Evolutionary conservation across 495 filamentous ascomycete genomes (phyloP), one percentile per base, ranked within the genome.

Genomic region (Hypoxylon trugodes): DNA sequence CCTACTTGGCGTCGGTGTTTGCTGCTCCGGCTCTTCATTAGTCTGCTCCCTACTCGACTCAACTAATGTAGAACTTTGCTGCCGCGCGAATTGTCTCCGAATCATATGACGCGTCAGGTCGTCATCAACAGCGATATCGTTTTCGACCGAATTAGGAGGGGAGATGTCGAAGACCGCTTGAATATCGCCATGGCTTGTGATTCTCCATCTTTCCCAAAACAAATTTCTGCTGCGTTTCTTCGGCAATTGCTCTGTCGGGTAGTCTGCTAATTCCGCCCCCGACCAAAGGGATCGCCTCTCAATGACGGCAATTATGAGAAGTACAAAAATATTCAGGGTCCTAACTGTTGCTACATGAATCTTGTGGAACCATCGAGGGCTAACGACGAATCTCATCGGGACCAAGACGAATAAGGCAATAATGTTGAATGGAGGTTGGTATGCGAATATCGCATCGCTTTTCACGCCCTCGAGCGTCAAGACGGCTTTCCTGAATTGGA

Each of bases 401-500:
- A 89, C 76, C 18, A 90, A 76, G 28, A 88, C 58, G 40, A 86
- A 61, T 19, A 90, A 68, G 41, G 89, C 89, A 47, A 90, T 72
- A 59, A 92, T 79, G 71, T 92, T 92, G 75, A 90, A 88, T 3
- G 89, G 89, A 7, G 89, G 87, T 41, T 85, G 82, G 66, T 90
- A 92, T 19, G 89, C 84, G 57, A 92, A 92, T 58, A 90, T 82
- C 30, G 87, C 83, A 61, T 91, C 89, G 65, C 81, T 82, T 63
- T 92, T 92, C 57, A 92, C 89, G 42, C 88, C 88, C 72, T 90
- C 87, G 15, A 91, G 85, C 0, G 89, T 91, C n/a, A 89, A 70
- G 3, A 92, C 89, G 2, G 89, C 85, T 43, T 84, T 81, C 48
- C 87, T 81, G 69, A 89, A 92, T 69, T 89, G 86, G 33, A 89